A percentile compares a stretch with the other conserved stretches of the same genome.
These are phyloP conservation scores for Sergeia podlipaevii DNA, from an alignment of 208 protist genomes.

Conservation along the genomic window DNA sequence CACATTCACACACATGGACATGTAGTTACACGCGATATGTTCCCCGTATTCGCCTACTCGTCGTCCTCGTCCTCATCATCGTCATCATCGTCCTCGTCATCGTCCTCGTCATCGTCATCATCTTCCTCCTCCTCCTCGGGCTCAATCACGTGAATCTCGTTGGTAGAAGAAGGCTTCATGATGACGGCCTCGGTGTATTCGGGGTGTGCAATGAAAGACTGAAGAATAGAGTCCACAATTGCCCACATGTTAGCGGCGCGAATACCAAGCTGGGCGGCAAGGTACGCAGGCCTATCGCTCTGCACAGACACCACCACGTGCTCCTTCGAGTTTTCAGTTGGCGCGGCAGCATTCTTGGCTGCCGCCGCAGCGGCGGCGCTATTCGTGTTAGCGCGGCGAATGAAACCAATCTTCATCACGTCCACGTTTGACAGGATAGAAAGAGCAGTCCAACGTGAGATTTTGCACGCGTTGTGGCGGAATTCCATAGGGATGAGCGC, in stretches of 20 bases:
- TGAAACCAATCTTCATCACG: conserved; percentile 82
- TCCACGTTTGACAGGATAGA: conserved; percentile 62
- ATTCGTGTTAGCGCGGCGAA: conserved; percentile 37
- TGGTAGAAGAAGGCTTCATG: conserved; percentile 54
- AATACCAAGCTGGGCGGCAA: conserved; percentile 70
- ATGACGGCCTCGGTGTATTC: conserved; percentile 40
- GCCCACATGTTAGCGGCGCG: conserved; percentile 74
- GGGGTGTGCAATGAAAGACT: conserved; percentile 44
- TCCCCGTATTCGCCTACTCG: conserved; percentile 23
- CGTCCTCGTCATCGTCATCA: conserved; percentile 72
- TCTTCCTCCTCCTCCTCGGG: conserved; percentile 63
- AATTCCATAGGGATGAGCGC: conserved; percentile 60
- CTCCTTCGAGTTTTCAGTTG: conserved; percentile 26
- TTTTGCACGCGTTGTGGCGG: conserved; percentile 67
- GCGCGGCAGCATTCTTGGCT: conserved; percentile 5
- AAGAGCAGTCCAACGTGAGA: conserved; percentile 84
- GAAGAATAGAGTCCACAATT: conserved; percentile 64
- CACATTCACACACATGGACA: too few species aligned
- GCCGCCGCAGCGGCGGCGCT: conserved; percentile 25
- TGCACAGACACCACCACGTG: conserved; percentile 68
- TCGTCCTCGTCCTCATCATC: conserved; percentile 47
- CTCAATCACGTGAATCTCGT: conserved; percentile 33
- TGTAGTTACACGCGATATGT: too few species aligned
- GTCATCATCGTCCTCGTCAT: conserved; percentile 47
- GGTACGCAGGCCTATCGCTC: conserved; percentile 39